phyloP scores from a whole-genome alignment of 495 filamentous ascomycete species.

The Chaetomidium leptoderma region DNA sequence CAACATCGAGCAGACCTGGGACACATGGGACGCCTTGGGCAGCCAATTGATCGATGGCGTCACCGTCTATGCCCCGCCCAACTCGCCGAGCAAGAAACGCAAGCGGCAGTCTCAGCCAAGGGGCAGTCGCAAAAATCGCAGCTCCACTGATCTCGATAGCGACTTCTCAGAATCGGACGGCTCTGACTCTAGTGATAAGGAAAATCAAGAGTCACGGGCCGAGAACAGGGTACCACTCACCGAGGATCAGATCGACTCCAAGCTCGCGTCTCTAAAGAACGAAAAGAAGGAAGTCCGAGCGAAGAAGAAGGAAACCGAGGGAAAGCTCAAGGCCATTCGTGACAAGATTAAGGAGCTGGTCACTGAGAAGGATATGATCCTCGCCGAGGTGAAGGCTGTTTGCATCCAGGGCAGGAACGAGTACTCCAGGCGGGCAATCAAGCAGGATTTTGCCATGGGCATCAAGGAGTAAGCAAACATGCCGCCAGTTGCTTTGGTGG shows the following conservation, averaged over 20 bases:
- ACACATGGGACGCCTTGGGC: slow-evolving; percentile 46
- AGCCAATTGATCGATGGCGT: slow-evolving; percentile 44
- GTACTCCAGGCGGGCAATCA: slow-evolving; percentile 54
- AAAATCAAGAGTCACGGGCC: slow-evolving; percentile 21
- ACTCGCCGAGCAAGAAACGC: slow-evolving; percentile 30
- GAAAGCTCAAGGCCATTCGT: slow-evolving; percentile 7
- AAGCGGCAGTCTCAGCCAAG: slow-evolving; percentile 23
- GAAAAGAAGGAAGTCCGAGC: slow-evolving; percentile 30
- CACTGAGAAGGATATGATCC: slow-evolving; percentile 16
- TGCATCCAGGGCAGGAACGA: slow-evolving; percentile 58
- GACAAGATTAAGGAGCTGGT: slow-evolving; percentile 27
- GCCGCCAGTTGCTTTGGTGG: neutral
- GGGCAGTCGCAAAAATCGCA: slow-evolving; percentile 23
- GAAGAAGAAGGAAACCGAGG: slow-evolving; percentile 11
- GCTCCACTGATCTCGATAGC: slow-evolving; percentile 19
- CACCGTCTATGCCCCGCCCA: slow-evolving; percentile 46
- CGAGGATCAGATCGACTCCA: slow-evolving; percentile 23
- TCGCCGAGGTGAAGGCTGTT: slow-evolving; percentile 36
- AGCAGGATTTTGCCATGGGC: slow-evolving; percentile 56
- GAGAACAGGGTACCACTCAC: slow-evolving; percentile 18
- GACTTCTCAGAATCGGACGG: slow-evolving; percentile 17
- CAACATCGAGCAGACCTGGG: slow-evolving; percentile 38
- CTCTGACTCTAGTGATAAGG: slow-evolving; percentile 30
- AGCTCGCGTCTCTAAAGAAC: slow-evolving; percentile 23
- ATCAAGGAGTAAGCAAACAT: slow-evolving; percentile 44